These are phyloP conservation scores for Ceratobasidium sp. DNA, from an alignment of 1,284 basidiomycete genomes.

Conservation along the genomic window DNA sequence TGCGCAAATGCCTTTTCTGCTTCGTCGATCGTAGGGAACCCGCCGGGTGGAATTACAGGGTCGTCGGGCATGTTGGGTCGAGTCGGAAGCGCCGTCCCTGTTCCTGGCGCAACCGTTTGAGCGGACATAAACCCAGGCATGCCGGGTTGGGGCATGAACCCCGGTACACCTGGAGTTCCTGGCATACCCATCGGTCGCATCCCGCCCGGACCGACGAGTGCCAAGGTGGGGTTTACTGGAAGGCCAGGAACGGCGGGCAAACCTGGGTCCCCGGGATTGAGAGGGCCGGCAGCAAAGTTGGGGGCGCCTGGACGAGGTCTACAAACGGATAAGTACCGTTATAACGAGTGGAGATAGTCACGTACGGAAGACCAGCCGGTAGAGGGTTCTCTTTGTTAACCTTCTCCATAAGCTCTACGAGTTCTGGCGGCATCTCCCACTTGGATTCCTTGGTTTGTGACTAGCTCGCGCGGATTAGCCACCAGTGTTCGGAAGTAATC, in stretches of 20 bases:
- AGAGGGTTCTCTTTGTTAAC: slow-evolving; percentile 77
- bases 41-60: slow-evolving; percentile 87
- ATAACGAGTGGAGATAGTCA: neutral
- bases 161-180: slow-evolving; percentile 29
- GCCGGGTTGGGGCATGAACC: slow-evolving; percentile 42
- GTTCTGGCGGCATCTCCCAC: slow-evolving; percentile 95
- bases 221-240: slow-evolving; percentile 26
- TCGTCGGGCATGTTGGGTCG: slow-evolving; percentile 85
- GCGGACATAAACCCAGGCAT: slow-evolving; percentile 39
- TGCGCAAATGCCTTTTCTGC: slow-evolving; percentile 95
- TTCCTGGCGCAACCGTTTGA: neutral
- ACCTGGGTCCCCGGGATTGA: slow-evolving; percentile 32
- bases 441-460: slow-evolving; percentile 89
- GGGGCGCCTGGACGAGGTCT: slow-evolving; percentile 35
- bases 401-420: slow-evolving; percentile 82
- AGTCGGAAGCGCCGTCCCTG: slow-evolving; percentile 68
- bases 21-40: slow-evolving; percentile 87
- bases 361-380: slow-evolving; percentile 44
- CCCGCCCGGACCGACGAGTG: slow-evolving; percentile 37
- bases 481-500: slow-evolving; percentile 12
- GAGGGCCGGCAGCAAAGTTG: slow-evolving; percentile 37
- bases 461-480: slow-evolving; percentile 57
- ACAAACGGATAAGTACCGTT: neutral
- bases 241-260: slow-evolving; percentile 42
- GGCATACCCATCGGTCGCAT: slow-evolving; percentile 52